phyloP scores from a whole-genome alignment of 2,329 filamentous ascomycete genomes.

The Trichothecium sympodiale region DNA sequence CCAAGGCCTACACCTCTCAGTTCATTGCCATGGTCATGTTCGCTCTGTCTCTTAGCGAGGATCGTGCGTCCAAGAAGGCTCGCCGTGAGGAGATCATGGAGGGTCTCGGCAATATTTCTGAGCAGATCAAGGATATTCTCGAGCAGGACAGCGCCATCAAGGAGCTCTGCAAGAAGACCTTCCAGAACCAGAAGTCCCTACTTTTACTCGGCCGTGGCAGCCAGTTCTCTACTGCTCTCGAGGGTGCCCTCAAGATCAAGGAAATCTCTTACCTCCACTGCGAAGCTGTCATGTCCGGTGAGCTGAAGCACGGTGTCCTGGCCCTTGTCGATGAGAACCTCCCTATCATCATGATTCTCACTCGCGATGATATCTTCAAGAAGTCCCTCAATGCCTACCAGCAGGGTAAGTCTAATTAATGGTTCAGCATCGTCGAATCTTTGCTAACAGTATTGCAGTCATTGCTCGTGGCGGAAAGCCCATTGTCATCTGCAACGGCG shows the following conservation, averaged over 20 bases:
- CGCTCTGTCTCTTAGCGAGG: constrained; percentile 88
- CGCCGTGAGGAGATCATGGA: constrained; percentile 94
- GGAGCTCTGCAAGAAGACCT: constrained; percentile 78
- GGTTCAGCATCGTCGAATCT: not conserved
- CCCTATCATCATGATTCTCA: constrained; percentile 99
- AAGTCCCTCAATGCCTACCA: constrained; percentile 99
- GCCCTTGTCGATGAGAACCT: constrained; percentile 96
- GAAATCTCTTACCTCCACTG: constrained; percentile 99
- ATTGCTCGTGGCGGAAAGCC: constrained; percentile 92
- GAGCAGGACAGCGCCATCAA: constrained; percentile 91
- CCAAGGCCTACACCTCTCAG: constrained; percentile 98
- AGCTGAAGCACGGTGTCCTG: constrained; percentile 97
- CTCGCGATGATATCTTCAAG: constrained; percentile 87
- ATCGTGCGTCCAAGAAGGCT: constrained; percentile 87
- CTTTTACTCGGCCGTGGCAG: constrained; percentile 88
- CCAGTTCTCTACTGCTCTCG: constrained; percentile 92
- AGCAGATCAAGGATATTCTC: constrained; percentile 85
- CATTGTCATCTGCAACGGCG: constrained; percentile 94
- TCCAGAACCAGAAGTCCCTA: constrained; percentile 96
- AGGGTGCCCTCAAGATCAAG: constrained; percentile 98
- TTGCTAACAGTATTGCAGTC: constrained; percentile 40
- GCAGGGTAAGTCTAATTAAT: constrained; percentile 52
- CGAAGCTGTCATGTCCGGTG: constrained; percentile 99
- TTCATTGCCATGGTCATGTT: constrained; percentile 99
- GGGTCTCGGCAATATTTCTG: constrained; percentile 75